Base-by-base conservation (phyloP, 345 rosid species). In the Cardamine resedifolia region DNA sequence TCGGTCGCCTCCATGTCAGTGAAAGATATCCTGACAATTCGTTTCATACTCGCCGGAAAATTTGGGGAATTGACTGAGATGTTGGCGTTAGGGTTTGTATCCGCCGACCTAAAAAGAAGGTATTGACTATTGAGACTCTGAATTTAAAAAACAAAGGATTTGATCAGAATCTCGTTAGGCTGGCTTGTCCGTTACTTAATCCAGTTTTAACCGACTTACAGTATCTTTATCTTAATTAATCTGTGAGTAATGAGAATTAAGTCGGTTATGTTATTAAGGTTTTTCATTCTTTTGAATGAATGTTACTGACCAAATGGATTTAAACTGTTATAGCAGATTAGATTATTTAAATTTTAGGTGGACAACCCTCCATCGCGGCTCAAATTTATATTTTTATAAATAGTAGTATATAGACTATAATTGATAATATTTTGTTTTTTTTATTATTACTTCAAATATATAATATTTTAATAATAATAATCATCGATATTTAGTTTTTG, bases 1-100 rank as follows among this genome's bases (percentile, higher is more conserved):
- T 83, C 83, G 26, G 85, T 83, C 10, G 85, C 85, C 7, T 83
- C 85, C 4, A 24, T 50, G 74, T 83, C 85, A 7, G 85, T 80
- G 68, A 68, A 65, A 1, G 79, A 71, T 23, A 83, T 80, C 34
- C 83, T 52, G 27, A 83, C 71, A 41, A 64, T 64, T 63, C 76
- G 44, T 11, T 64, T 76, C 79, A 76, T 76, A 3, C 10, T 69
- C 53, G 64, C 31, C 58, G 52, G 64, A 4, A 23, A 44, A 33
- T 55, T 19, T 39, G 5, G 47, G 47, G 31, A 44, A 19, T 16
- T 64, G 23, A 73, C 34, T 28, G 64, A 30, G 30, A 38, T n/a
- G 33, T 4, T 44, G 55, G 53, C 45, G 41, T 30, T 65, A 73
- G 71, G 72, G 77, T 65, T 73, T 36, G 66, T 65, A 6, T 23